Percentiles rank a stretch among this genome's conserved stretches.
These are phyloP conservation scores for Nepenthes alata DNA, from an alignment of 179 eudicot genomes.

Conservation along the genomic window DNA sequence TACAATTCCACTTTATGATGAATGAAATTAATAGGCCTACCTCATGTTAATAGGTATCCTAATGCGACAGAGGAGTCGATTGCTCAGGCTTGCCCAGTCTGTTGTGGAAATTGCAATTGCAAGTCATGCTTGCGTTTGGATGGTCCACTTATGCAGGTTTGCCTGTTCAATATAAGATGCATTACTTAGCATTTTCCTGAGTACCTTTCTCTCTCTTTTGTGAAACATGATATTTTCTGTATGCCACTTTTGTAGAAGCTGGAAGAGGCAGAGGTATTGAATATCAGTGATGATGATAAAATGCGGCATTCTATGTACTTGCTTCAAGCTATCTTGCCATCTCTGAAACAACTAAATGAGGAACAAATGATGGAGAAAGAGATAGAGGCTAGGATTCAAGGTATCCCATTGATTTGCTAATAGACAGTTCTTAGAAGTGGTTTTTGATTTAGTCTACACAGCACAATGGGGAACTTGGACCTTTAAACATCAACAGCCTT, in stretches of 20 bases:
- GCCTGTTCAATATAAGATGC: neutral
- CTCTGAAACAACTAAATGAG: constrained; percentile 25
- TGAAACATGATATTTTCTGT: constrained; percentile 7
- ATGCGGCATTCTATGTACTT: constrained; percentile 18
- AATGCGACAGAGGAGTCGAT: constrained; percentile 26
- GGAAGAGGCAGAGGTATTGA: neutral
- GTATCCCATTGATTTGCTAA: constrained; percentile 13
- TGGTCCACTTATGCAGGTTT: constrained; percentile 4
- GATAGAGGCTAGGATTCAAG: constrained; percentile 39
- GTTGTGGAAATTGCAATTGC: constrained; percentile 45
- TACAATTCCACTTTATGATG: neutral
- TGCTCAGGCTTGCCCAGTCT: constrained; percentile 35
- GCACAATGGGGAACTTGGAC: too few relatives aligned
- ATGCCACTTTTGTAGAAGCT: constrained; percentile 10
- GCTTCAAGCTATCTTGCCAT: constrained; percentile 32
- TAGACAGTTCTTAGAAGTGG: too few relatives aligned
- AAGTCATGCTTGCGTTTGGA: constrained; percentile 46
- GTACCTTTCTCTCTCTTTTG: constrained; percentile 8
- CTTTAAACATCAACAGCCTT: too few relatives aligned
- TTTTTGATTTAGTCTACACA: too few relatives aligned
- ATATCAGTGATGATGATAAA: constrained; percentile 8
- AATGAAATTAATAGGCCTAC: neutral
- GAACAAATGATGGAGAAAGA: constrained; percentile 36
- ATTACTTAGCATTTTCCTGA: constrained; percentile 20
- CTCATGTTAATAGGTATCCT: constrained; percentile 28